Base-by-base conservation (phyloP, 2,329 filamentous ascomycete species). In the Neoascochyta sp. region DNA sequence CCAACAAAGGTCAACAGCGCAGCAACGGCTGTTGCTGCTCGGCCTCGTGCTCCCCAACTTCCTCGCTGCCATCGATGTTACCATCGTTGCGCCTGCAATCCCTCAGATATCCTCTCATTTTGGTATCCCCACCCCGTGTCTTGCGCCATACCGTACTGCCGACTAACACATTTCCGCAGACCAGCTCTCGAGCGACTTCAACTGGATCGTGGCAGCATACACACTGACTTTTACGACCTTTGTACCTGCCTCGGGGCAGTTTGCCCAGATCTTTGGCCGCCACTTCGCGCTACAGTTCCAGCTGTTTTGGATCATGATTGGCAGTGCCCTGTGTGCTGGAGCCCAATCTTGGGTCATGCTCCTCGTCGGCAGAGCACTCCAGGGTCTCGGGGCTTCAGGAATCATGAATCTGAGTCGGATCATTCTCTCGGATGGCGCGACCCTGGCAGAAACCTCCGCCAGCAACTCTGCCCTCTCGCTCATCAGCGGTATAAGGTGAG, bases 401-500 rank as follows among this genome's bases (percentile, higher is more conserved):
- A 65, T 83, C 10, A 70, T 74, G 43, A 78, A 80, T 19, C 62
- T 76, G 18, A 74, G 78, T 16, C 72, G 75, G 24, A 74, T 78
- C 5, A 71, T 83, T n/a, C 64, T 85, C 9, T 75, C 80, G 0
- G 80, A 83, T 47, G 75, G 75, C 34, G 78, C 84, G 5, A 73
- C 72, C 1, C 56, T 67, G 85, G 89, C 54, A 81, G 81, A 63
- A 76, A 89, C 40, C 69, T 94, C 35, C 77, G 81, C 52, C 82
- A 90, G 49, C 70, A 74, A 43, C 53, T 75, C 27, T 68, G 79
- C n/a, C 61, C 93, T 85, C 40, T 71, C 76, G 0, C 43, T 84
- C 7, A 66, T 81, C 1, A 70, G 70, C 6, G 79, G 78, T 0
- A 50, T 78, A 5, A 74, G 54, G 51, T 60, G 32, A 13, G 41